Evolutionary conservation across 2,329 filamentous ascomycete genomes (phyloP).

Genomic region (Pestalotiopsis sp.): DNA sequence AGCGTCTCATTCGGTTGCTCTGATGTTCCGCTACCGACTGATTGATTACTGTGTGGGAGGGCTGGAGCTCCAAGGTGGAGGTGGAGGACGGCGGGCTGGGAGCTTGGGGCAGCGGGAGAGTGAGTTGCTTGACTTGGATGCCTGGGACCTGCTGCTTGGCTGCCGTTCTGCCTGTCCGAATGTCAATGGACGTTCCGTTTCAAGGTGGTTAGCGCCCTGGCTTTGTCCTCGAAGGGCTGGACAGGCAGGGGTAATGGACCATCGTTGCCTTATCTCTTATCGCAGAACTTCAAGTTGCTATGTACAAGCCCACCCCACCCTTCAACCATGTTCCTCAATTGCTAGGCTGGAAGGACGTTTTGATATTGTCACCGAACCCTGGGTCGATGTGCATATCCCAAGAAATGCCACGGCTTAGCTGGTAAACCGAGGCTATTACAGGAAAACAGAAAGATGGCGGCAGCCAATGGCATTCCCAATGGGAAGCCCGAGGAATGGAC

Average conservation of each 20-base stretch:
- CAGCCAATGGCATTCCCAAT: conserved; percentile 9
- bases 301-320: background rate
- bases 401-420: background rate
- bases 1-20: background rate
- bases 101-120: too few relatives aligned
- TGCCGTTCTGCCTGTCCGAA: too few relatives aligned
- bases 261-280: background rate
- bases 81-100: too few relatives aligned
- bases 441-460: background rate
- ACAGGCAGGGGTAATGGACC: too few relatives aligned
- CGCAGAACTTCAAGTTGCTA: background rate
- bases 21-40: conserved; percentile 6
- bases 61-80: too few relatives aligned
- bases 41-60: background rate
- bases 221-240: too few relatives aligned
- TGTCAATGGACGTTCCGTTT: too few relatives aligned
- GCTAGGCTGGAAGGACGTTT: background rate
- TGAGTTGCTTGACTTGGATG: too few relatives aligned
- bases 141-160: too few relatives aligned
- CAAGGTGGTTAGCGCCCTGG: too few relatives aligned
- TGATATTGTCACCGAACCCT: too few relatives aligned
- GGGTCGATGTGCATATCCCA: background rate
- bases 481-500: conserved; percentile 39
- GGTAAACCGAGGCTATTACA: background rate
- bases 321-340: background rate